Percentiles rank a stretch among this genome's conserved stretches.
These are phyloP conservation scores for Irpex lacteus DNA, from an alignment of 1,284 basidiomycete species.

Conservation along the genomic window DNA sequence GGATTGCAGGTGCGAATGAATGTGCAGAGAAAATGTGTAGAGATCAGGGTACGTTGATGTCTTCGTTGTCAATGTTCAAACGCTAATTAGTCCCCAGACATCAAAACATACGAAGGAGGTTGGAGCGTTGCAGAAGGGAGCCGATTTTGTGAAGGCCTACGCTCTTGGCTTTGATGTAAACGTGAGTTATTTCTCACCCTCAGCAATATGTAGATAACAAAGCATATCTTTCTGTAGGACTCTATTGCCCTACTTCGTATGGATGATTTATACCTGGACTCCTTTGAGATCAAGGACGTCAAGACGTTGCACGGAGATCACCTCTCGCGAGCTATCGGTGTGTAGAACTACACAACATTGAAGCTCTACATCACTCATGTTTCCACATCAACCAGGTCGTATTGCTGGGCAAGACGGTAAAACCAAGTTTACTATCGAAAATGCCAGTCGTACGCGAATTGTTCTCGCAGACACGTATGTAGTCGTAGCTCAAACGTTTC, in stretches of 20 bases:
- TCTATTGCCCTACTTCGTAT: slow-evolving; percentile 92
- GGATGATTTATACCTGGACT: slow-evolving; percentile 97
- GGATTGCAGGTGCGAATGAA: slow-evolving; percentile 98
- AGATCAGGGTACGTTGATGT: slow-evolving; percentile 69
- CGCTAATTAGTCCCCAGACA: slow-evolving; percentile 53
- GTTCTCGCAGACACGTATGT: slow-evolving; percentile 92
- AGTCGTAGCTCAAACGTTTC: slow-evolving; percentile 1
- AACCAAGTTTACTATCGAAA: slow-evolving; percentile 98
- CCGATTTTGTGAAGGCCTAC: slow-evolving; percentile 96
- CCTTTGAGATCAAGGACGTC: slow-evolving; percentile 98
- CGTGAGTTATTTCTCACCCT: slow-evolving; percentile 41
- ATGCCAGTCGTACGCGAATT: slow-evolving; percentile 92
- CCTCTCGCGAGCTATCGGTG: slow-evolving; percentile 91
- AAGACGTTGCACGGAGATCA: slow-evolving; percentile 98
- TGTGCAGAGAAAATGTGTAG: slow-evolving; percentile 82
- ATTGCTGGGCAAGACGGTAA: slow-evolving; percentile 98
- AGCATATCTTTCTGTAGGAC: slow-evolving; percentile 54
- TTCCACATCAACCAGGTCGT: slow-evolving; percentile 53
- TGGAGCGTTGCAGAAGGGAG: slow-evolving; percentile 94
- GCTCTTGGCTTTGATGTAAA: slow-evolving; percentile 94
- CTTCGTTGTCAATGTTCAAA: neutral
- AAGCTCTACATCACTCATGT: slow-evolving; percentile 1
- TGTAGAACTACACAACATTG: neutral
- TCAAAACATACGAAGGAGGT: slow-evolving; percentile 93
- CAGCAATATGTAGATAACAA: slow-evolving; percentile 3